These are phyloP conservation scores for Diaporthe australafricana DNA, from an alignment of 2,329 filamentous ascomycete genomes.

Conservation along the genomic window DNA sequence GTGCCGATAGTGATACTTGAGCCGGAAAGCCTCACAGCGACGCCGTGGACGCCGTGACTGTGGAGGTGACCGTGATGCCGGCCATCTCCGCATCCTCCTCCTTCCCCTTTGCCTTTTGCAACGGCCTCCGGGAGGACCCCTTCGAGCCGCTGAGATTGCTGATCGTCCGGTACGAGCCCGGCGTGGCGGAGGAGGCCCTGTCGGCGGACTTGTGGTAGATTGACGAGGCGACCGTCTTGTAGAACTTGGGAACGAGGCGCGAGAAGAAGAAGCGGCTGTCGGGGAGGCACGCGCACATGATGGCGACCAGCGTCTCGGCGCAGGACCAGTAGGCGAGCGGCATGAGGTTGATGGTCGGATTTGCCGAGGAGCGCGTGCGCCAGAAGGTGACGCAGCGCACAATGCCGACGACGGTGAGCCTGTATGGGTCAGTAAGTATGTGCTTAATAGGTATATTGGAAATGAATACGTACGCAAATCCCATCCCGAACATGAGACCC, in stretches of 20 bases:
- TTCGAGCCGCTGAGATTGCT: slow-evolving; percentile 1
- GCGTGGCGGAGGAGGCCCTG: neutral
- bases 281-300: slow-evolving; percentile 25
- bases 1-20: neutral
- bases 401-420: slow-evolving; percentile 24
- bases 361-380: slow-evolving; percentile 10
- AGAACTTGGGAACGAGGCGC: slow-evolving; percentile 11
- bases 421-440: neutral
- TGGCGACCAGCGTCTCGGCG: slow-evolving; percentile 10
- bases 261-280: slow-evolving; percentile 31
- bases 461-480: slow-evolving; percentile 11
- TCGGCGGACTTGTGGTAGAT: slow-evolving; percentile 10
- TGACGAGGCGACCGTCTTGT: neutral
- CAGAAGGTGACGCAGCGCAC: slow-evolving; percentile 19
- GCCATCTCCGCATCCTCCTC: neutral
- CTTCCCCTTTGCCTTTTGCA: neutral
- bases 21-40: neutral
- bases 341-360: slow-evolving; percentile 21
- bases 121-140: neutral
- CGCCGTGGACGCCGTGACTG: neutral
- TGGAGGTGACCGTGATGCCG: neutral
- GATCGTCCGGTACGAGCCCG: neutral
- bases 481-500: slow-evolving; percentile 22
- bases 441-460: neutral
- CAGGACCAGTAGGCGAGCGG: slow-evolving; percentile 21